phyloP scores from a whole-genome alignment of 2,329 filamentous ascomycete species.

The Sarocladium oryzae region DNA sequence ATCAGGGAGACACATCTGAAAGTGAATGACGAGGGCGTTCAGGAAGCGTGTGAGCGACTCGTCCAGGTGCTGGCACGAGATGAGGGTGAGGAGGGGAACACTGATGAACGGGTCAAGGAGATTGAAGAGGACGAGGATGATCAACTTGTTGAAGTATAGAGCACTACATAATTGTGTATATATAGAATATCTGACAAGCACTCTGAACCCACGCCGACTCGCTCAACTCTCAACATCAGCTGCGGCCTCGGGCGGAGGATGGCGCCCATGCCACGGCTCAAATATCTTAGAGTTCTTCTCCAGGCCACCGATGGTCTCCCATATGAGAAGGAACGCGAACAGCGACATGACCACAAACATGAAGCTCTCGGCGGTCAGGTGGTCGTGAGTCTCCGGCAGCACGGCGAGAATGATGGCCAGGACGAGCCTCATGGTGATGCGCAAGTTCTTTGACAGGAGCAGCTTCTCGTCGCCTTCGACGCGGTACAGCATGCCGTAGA shows the following conservation, averaged over 20 bases:
- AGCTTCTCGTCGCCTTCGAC: constrained; percentile 19
- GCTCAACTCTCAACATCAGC: constrained; percentile 11
- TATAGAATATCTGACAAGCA: constrained; percentile 8
- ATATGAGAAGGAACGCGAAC: constrained; percentile 34
- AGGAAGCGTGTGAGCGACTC: constrained; percentile 78
- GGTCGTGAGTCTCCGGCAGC: constrained; percentile 27
- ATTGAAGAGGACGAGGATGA: constrained; percentile 45
- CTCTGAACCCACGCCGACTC: neutral
- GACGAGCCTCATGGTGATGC: constrained; percentile 24
- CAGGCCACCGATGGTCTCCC: constrained; percentile 35
- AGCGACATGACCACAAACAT: constrained; percentile 36
- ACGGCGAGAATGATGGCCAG: constrained; percentile 26
- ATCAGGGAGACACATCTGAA: constrained; percentile 78
- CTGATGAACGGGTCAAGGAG: constrained; percentile 28
- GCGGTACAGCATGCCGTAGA: constrained; percentile 31
- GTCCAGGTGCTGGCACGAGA: constrained; percentile 86
- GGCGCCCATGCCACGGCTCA: constrained; percentile 25
- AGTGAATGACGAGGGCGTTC: constrained; percentile 71
- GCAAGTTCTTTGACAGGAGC: constrained; percentile 26
- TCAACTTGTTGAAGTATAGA: constrained; percentile 47
- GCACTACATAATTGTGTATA: neutral
- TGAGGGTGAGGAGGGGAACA: constrained; percentile 44
- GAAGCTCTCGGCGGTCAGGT: constrained; percentile 26
- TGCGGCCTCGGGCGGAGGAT: constrained; percentile 21
- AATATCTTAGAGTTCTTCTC: constrained; percentile 23